phyloP scores from a whole-genome alignment of 495 filamentous ascomycete species.

The Xylaria sp. region DNA sequence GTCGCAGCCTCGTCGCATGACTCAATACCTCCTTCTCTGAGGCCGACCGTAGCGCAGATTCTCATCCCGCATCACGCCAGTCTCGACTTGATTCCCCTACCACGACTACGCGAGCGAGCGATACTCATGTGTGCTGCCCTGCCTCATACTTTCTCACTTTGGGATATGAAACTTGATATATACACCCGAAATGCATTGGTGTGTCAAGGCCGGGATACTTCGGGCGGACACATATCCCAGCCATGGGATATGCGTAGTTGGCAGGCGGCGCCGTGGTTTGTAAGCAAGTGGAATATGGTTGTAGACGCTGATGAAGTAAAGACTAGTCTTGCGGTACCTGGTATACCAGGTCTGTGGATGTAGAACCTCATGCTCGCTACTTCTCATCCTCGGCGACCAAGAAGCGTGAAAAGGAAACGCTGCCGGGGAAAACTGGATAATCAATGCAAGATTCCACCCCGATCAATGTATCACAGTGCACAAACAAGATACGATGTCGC shows the following conservation, averaged over 20 bases:
- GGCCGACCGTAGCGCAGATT: slow-evolving; percentile 55
- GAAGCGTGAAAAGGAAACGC: background rate
- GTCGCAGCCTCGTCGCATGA: slow-evolving; percentile 23
- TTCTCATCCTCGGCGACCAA: background rate
- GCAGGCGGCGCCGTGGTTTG: slow-evolving; percentile 30
- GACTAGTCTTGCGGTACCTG: slow-evolving; percentile 10
- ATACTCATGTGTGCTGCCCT: slow-evolving; percentile 46
- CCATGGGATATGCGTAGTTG: slow-evolving; percentile 30
- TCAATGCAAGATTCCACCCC: background rate
- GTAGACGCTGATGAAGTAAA: slow-evolving; percentile 28
- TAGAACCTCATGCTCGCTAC: background rate
- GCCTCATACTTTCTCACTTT: slow-evolving; percentile 43
- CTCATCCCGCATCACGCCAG: slow-evolving; percentile 53
- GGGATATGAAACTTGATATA: slow-evolving; percentile 55
- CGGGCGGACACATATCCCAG: slow-evolving; percentile 4
- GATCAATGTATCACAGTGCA: background rate
- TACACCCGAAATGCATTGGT: slow-evolving; percentile 30
- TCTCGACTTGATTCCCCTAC: slow-evolving; percentile 54
- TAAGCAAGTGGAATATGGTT: slow-evolving; percentile 29
- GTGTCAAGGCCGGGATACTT: background rate
- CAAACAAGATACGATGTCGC: background rate
- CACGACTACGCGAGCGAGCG: slow-evolving; percentile 45
- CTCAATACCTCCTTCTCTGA: slow-evolving; percentile 44
- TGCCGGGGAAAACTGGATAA: background rate
- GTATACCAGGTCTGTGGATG: slow-evolving; percentile 28